Conservation (phyloP, 192 early-diverging fungal genomes). For the Funneliformis geosporum region DNA sequence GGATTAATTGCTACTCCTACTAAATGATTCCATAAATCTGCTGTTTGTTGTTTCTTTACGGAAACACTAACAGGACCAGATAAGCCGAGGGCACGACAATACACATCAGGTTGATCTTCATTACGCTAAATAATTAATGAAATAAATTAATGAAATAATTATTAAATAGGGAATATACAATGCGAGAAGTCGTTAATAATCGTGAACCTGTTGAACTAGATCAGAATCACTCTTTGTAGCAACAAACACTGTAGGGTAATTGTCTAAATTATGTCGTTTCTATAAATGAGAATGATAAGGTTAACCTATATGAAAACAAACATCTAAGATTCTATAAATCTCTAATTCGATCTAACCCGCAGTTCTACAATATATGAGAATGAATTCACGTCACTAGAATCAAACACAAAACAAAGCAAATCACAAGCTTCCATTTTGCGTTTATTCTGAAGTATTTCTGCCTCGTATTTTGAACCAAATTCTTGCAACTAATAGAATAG, state of each 20-base stretch:
- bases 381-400: constrained; percentile 89
- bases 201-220: constrained; percentile 70
- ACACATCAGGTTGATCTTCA: constrained; percentile 90
- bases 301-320: background rate
- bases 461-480: constrained; percentile 81
- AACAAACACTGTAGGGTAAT: constrained; percentile 88
- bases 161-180: background rate
- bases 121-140: constrained; percentile 43
- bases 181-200: background rate
- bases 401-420: constrained; percentile 92
- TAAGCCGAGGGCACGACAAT: constrained; percentile 85
- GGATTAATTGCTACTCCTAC: constrained; percentile 86
- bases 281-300: constrained; percentile 34
- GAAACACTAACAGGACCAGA: constrained; percentile 90
- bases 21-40: constrained; percentile 86
- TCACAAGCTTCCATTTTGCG: constrained; percentile 88
- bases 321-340: background rate
- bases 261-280: constrained; percentile 82
- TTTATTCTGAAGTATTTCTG: constrained; percentile 87
- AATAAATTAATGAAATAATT: background rate
- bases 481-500: constrained; percentile 78
- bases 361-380: constrained; percentile 89
- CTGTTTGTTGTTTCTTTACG: constrained; percentile 80
- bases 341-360: constrained; percentile 53
- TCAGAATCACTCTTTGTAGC: constrained; percentile 95